A percentile compares a stretch with the other conserved stretches of the same genome.
These are phyloP conservation scores for Akanthomyces muscarius DNA, from an alignment of 2,329 filamentous ascomycete genomes.

Conservation along the genomic window DNA sequence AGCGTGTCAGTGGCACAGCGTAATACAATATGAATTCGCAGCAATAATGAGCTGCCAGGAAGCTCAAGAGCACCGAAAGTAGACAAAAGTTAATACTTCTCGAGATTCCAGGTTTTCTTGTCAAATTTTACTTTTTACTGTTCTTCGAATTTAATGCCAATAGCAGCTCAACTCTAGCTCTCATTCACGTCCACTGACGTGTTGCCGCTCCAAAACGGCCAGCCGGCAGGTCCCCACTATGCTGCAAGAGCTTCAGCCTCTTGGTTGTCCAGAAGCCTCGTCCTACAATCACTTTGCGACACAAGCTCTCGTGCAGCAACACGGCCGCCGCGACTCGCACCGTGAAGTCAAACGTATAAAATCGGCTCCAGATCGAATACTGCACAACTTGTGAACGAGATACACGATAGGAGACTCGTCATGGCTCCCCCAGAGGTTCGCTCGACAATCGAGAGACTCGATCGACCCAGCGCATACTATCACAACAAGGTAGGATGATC, in stretches of 20 bases:
- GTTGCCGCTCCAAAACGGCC: background rate
- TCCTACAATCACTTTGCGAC: slow-evolving; percentile 10
- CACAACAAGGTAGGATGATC: slow-evolving; percentile 62
- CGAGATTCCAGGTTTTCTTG: too few relatives aligned
- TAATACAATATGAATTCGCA: background rate
- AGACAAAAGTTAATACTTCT: background rate
- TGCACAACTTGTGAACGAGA: background rate
- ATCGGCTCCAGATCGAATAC: background rate
- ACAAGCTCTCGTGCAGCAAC: background rate
- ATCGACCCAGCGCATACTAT: slow-evolving; percentile 94
- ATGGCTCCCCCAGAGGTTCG: slow-evolving; percentile 13
- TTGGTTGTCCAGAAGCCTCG: background rate
- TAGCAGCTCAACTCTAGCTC: background rate
- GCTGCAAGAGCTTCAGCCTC: slow-evolving; percentile 13
- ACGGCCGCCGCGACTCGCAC: background rate
- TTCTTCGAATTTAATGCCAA: too few relatives aligned
- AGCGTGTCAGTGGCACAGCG: background rate
- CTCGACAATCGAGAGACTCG: slow-evolving; percentile 79
- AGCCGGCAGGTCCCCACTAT: slow-evolving; percentile 13
- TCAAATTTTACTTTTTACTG: too few relatives aligned
- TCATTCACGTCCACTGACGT: background rate
- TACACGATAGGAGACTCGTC: background rate
- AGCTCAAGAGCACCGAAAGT: background rate
- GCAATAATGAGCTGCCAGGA: background rate
- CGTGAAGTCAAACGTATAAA: background rate